Percentiles rank a stretch among this genome's conserved stretches.
Evolutionary conservation across 2,329 filamentous ascomycete species (phyloP).

Genomic region (Aaosphaeria arxii): DNA sequence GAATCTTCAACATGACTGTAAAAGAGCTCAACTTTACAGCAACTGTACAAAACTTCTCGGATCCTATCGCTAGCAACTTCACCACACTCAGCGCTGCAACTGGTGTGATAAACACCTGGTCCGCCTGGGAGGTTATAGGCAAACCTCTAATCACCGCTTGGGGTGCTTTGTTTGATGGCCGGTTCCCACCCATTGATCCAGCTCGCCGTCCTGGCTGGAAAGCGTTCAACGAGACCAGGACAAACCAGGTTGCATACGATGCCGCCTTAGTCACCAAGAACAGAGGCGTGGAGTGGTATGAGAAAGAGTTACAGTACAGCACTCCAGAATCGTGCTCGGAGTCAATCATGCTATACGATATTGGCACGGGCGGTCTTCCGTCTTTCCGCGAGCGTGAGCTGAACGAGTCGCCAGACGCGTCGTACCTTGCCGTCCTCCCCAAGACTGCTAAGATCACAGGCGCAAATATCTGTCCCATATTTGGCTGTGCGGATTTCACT

Average conservation of each 20-base stretch:
- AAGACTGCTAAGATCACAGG: conserved; percentile 27
- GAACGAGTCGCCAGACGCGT: conserved; percentile 27
- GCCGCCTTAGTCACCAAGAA: conserved; percentile 27
- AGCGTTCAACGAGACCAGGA: conserved; percentile 20
- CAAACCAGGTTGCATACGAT: conserved; percentile 15
- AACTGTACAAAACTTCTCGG: conserved; percentile 22
- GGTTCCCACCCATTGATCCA: conserved; percentile 40
- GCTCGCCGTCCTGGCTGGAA: conserved; percentile 30
- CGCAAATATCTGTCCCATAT: conserved; percentile 35
- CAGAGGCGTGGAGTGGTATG: conserved; percentile 37
- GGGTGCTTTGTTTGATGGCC: conserved; percentile 32
- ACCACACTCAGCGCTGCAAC: conserved; percentile 27
- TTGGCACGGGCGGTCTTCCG: conserved; percentile 42
- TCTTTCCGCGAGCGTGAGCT: conserved; percentile 38
- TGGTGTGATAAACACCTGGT: conserved; percentile 29
- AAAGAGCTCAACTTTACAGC: conserved; percentile 38
- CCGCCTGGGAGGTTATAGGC: conserved; percentile 31
- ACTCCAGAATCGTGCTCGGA: conserved; percentile 41
- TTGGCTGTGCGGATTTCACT: conserved; percentile 41
- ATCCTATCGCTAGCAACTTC: conserved; percentile 26
- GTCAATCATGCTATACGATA: conserved; percentile 41
- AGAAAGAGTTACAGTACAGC: conserved; percentile 34
- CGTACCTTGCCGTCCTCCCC: conserved; percentile 32
- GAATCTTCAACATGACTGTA: conserved; percentile 37
- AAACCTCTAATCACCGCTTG: conserved; percentile 33